Evolutionary conservation across 2,329 filamentous ascomycete species (phyloP), one percentile per base, ranked within the genome.

Genomic region (Paecilomyces formosus): DNA sequence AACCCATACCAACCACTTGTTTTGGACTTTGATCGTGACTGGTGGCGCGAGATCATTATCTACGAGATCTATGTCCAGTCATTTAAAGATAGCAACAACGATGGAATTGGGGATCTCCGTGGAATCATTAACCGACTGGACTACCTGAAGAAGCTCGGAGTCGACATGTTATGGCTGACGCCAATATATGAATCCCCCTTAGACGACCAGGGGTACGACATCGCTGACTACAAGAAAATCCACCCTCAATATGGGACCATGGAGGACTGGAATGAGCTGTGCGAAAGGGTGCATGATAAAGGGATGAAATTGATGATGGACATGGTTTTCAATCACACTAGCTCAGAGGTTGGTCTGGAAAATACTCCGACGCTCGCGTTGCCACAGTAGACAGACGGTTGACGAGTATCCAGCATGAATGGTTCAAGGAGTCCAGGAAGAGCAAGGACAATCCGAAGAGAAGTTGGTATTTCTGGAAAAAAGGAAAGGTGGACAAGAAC

Each of bases 21-120:
- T 22, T 50, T 63, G 55, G 61, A 63, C 53, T 55, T 63, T 39
- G 58, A 61, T 53, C 60, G 61, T 26, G 57, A 68, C 15, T 86
- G 83, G 83, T 86, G 84, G 83, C 85, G 85, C 63, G 82, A 85
- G 67, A 79, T 77, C 55, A 77, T 80, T 9, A 81, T 85, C 22
- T 86, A 86, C 66, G 82, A 86, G 62, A 80, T 86, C 61, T 86
- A 85, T 66, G 82, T 83, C 2, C 79, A 83, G n/a, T 83, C 81
- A 26, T 86, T 85, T 73, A 79, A 83, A 61, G 83, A 85, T 67
- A 80, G 79, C 50, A 84, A 80, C 21, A 81, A 79, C 49, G 79
- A 82, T 58, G 83, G 83, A 4, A 70, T 79, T 53, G 83, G 83
- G 49, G 82, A 85, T 60, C 70, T 85, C n/a, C 78, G 77, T 53